phyloP scores from a whole-genome alignment of 768 basidiomycete species.

The Pholiota microspora region DNA sequence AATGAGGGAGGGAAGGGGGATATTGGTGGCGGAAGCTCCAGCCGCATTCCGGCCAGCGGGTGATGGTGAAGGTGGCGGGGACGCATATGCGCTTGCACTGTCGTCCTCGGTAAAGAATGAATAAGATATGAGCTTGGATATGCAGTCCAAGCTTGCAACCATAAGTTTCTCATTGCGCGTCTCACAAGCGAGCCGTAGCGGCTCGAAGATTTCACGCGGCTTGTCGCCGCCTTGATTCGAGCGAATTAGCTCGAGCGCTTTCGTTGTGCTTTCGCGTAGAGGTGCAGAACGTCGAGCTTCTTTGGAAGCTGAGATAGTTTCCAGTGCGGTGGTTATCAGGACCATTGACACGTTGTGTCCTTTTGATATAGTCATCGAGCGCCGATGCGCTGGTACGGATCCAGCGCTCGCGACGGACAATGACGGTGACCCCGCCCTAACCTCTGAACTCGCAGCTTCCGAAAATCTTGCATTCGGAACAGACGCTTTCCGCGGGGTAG shows the following conservation, averaged over 20 bases:
- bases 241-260: constrained; percentile 79
- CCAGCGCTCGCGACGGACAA: constrained; percentile 21
- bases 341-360: constrained; percentile 78
- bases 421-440: constrained; percentile 23
- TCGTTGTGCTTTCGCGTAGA: constrained; percentile 81
- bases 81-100: constrained; percentile 36
- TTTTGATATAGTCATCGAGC: constrained; percentile 61
- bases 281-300: constrained; percentile 82
- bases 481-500: not conserved
- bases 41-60: constrained; percentile 38
- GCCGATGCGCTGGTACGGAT: constrained; percentile 36
- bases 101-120: constrained; percentile 87
- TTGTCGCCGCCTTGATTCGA: constrained; percentile 70
- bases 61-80: constrained; percentile 78
- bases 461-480: constrained; percentile 4
- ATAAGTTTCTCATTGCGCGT: constrained; percentile 90
- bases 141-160: constrained; percentile 96
- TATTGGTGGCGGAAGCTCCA: constrained; percentile 42
- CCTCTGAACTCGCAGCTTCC: constrained; percentile 14
- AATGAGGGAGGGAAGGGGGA: constrained; percentile 74
- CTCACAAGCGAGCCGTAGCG: constrained; percentile 95
- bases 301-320: constrained; percentile 82
- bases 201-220: constrained; percentile 91
- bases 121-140: constrained; percentile 95
- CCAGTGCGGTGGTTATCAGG: constrained; percentile 80